Evolutionary conservation across 306 rosid species (phyloP).

Genomic region (Vachellia collinsii): DNA sequence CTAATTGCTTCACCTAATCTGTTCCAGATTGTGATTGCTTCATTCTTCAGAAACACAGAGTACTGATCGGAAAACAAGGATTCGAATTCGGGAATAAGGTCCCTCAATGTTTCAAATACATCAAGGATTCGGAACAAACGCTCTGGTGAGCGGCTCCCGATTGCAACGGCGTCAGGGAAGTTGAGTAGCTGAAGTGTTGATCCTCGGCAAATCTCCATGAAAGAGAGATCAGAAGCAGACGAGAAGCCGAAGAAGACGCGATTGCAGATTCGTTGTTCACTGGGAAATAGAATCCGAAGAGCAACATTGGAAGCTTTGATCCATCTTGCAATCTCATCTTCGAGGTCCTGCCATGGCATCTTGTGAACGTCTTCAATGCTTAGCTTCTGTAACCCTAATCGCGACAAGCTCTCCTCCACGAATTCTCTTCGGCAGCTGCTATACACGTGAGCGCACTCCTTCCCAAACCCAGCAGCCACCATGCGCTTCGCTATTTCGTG

Average conservation of each 20-base stretch:
- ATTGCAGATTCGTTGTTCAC: conserved; percentile 80
- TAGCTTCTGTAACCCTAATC: conserved; percentile 87
- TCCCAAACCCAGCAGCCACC: conserved; percentile 88
- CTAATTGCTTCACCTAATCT: conserved; percentile 82
- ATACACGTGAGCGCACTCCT: conserved; percentile 88
- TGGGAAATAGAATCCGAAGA: conserved; percentile 76
- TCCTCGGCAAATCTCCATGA: conserved; percentile 94
- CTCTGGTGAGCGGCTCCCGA: conserved; percentile 87
- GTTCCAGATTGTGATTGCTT: conserved; percentile 83
- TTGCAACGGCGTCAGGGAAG: conserved; percentile 83
- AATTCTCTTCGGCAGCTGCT: conserved; percentile 88
- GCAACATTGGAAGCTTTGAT: conserved; percentile 74
- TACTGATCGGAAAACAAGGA: conserved; percentile 73
- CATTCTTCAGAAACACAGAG: conserved; percentile 70
- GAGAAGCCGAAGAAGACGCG: conserved; percentile 82
- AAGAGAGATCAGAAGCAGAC: conserved; percentile 74
- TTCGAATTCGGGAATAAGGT: conserved; percentile 76
- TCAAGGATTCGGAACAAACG: conserved; percentile 77
- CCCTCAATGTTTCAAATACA: conserved; percentile 80
- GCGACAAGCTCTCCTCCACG: conserved; percentile 79
- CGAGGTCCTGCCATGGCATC: conserved; percentile 84
- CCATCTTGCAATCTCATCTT: conserved; percentile 91
- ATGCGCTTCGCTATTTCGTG: conserved; percentile 92
- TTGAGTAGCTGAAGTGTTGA: conserved; percentile 77
- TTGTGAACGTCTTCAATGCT: conserved; percentile 89